Percentiles rank a stretch among this genome's conserved stretches.
Evolutionary conservation across 805 yeast genomes (phyloP).

Genomic region (Wickerhamomyces queroliae): DNA sequence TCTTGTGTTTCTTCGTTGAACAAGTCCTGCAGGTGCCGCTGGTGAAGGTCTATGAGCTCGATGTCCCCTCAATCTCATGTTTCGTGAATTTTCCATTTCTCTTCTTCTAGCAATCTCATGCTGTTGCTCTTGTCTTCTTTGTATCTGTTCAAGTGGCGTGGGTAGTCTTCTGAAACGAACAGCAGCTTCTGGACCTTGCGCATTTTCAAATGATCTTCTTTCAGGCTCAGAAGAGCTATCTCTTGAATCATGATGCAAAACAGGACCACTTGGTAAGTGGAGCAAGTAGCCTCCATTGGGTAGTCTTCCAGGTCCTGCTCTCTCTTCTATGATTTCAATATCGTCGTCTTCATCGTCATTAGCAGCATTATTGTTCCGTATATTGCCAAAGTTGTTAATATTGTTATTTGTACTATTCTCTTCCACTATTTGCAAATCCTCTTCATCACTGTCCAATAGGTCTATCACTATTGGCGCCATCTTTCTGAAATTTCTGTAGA

Average conservation of each 20-base stretch:
- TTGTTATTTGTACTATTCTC: not conserved
- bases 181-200: not conserved
- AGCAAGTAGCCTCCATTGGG: not conserved
- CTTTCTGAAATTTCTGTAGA: not conserved
- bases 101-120: not conserved
- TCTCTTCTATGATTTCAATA: conserved; percentile 3
- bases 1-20: no score
- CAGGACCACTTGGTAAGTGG: conserved; percentile 8
- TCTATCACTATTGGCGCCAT: not conserved
- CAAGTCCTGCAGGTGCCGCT: no score
- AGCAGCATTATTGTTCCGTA: not conserved
- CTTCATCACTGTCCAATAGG: not conserved
- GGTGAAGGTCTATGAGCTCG: no score
- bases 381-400: not conserved
- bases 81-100: not conserved
- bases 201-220: conserved; percentile 1
- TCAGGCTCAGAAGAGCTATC: not conserved
- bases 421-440: not conserved
- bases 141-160: not conserved
- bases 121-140: not conserved
- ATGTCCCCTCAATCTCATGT: no score
- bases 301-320: not conserved
- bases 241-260: not conserved
- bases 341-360: conserved; percentile 5
- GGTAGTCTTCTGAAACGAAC: not conserved